Evolutionary conservation across 768 basidiomycete species (phyloP), one percentile per base, ranked within the genome.

Genomic region (Trametes coccinea): DNA sequence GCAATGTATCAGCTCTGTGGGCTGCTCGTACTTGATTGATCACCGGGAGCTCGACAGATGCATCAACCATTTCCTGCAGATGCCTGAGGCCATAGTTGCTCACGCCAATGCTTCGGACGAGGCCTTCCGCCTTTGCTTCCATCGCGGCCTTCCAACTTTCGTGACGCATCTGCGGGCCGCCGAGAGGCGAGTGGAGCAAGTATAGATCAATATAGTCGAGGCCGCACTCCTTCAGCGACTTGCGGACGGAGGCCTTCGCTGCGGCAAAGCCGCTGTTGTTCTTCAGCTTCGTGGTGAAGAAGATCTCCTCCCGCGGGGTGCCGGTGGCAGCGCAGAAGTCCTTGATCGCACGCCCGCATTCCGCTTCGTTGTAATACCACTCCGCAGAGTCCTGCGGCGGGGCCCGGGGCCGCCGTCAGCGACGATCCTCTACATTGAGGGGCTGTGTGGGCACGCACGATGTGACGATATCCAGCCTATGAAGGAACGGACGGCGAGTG

Each of bases 141-240:
- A 84, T 80, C 44, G 84, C 80, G 0, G 86, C 89, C 54, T 78
- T 73, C 89, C 89, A 90, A 64, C 84, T 83, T 30, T 87, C 84
- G 34, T 76, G 76, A 17, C 89, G 77, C 30, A 80, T 79, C 49
- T 80, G 62, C 0, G 80, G 75, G 5, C 88, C 88, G 17, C 87
- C 87, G 48, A 86, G 77, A 5, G 89, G 87, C 14, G 82, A 83
- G 66, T 90, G 88, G 34, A 90, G 79, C 57, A 90, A 80, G 74
- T 89, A 92, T 8, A 90, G 74, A 67, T 90, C 88, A 61, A 90
- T 84, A 67, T 84, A 83, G 22, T 77, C 84, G n/a, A 89, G 74
- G 0, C 82, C 80, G 70, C 79, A 84, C 54, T 71, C 73, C 29
- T 81, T 70, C 17, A 90, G 70, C 2, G 85, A 87, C 46, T 75